Base-by-base conservation (phyloP, 1,284 basidiomycete genomes). In the Meripilus lineatus region DNA sequence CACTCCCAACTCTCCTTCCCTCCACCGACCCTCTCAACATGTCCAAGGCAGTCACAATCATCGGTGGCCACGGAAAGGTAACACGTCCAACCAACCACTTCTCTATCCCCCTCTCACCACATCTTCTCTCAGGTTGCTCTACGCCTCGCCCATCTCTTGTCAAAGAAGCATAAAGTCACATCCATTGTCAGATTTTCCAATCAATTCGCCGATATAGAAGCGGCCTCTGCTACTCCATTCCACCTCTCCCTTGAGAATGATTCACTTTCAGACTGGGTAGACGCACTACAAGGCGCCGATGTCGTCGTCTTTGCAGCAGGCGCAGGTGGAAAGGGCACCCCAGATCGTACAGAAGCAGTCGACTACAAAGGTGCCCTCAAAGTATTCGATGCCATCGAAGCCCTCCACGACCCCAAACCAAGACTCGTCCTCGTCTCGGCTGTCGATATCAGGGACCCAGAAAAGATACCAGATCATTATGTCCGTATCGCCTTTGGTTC, bases 291-390 rank as follows among this genome's bases (percentile, higher is more conserved):
- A 21, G 69, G 68, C 2, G 59, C 24, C 6, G 65, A 75, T 37
- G 68, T 78, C 18, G 76, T 89, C 13, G 72, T 85, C 50, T 88
- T 83, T 55, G 66, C 75, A 17, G 82, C 82, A 1, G 86, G 86
- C 2, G 80, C 85, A 0, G 84, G 83, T 0, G 82, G 81, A 0
- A 81, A 82, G 54, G 84, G 81, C 52, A 70, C 77, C 0, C 62
- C 69, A 8, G 81, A 84, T 47, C 64, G 84, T 25, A 85, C 80
- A 1, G 75, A 75, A 51, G 71, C 70, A 20, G 84, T 89, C 8
- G 87, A 89, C 58, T 79, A 80, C 54, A 75, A 81, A 40, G 85
- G 82, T 2, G 83, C 84, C 0, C 54, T 87, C 44, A 87, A 86
- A 61, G 75, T 84, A 0, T 88, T 81, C 55, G 82, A 87, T 53